Percentiles rank a stretch among this genome's conserved stretches.
These are phyloP conservation scores for Candida rishiriensis DNA, from an alignment of 805 yeast species.

Conservation along the genomic window DNA sequence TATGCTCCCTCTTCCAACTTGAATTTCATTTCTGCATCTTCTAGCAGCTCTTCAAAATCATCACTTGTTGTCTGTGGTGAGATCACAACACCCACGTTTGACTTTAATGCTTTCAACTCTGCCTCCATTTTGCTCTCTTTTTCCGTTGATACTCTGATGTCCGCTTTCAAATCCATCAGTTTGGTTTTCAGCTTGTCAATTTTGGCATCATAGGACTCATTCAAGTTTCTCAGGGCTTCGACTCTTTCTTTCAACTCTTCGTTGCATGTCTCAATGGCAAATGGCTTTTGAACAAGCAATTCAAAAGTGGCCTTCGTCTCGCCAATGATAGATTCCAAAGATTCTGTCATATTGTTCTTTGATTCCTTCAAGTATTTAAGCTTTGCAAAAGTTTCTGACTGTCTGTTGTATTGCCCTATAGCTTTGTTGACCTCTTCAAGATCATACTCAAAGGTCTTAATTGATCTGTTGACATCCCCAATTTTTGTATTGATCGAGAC, in stretches of 20 bases:
- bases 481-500: slow-evolving; percentile 32
- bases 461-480: slow-evolving; percentile 32
- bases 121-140: neutral
- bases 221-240: neutral
- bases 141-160: neutral
- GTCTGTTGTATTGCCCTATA: slow-evolving; percentile 48
- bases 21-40: slow-evolving; percentile 58
- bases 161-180: slow-evolving; percentile 4
- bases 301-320: slow-evolving; percentile 1
- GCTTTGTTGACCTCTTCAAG: slow-evolving; percentile 51
- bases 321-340: neutral
- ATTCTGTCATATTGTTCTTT: slow-evolving; percentile 3
- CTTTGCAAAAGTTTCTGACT: slow-evolving; percentile 56
- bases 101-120: slow-evolving; percentile 8
- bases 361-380: slow-evolving; percentile 28
- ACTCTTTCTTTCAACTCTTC: neutral
- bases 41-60: neutral
- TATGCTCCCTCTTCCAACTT: slow-evolving; percentile 57
- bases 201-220: neutral
- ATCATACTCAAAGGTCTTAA: slow-evolving; percentile 36
- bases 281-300: neutral
- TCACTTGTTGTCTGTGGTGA: too few species aligned
- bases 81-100: too few species aligned
- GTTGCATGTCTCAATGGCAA: neutral
- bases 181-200: slow-evolving; percentile 1